These are phyloP conservation scores for Malus asiatica DNA, from an alignment of 306 rosid genomes.

Conservation along the genomic window DNA sequence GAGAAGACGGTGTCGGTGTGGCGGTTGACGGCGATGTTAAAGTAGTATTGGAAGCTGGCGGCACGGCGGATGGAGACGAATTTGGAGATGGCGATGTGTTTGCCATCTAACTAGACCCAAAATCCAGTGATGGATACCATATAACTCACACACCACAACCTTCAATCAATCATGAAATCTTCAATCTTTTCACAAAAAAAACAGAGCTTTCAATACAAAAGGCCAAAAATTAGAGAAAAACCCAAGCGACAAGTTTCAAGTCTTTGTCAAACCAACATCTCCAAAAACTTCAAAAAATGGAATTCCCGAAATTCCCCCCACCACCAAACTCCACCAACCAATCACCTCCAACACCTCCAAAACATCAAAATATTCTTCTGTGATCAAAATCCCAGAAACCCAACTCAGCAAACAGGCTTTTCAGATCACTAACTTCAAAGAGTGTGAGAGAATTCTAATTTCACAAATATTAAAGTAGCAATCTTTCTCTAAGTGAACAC, in stretches of 20 bases:
- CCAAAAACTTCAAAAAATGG: not conserved
- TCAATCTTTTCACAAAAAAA: slow-evolving; percentile 8
- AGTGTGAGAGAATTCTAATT: not conserved
- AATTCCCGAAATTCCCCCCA: slow-evolving; percentile 10
- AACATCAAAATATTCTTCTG: not conserved
- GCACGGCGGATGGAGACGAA: slow-evolving; percentile 31
- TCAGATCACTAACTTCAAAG: slow-evolving; percentile 3
- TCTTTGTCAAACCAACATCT: slow-evolving; percentile 4
- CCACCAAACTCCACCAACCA: slow-evolving; percentile 30
- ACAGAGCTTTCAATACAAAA: not conserved
- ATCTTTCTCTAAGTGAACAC: slow-evolving; percentile 1
- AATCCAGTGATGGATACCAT: slow-evolving; percentile 4
- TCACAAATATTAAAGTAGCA: not conserved
- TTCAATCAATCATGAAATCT: slow-evolving; percentile 4
- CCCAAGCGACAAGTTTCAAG: slow-evolving; percentile 10
- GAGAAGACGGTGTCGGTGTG: slow-evolving; percentile 15
- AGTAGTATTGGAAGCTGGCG: slow-evolving; percentile 31
- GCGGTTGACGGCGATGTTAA: not conserved
- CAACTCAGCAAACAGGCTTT: not conserved
- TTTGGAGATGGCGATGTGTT: slow-evolving; percentile 53
- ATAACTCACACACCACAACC: slow-evolving; percentile 12
- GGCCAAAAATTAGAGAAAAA: slow-evolving; percentile 7
- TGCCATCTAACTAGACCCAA: slow-evolving; percentile 42
- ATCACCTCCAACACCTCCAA: not conserved
- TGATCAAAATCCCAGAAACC: slow-evolving; percentile 7